Evolutionary conservation across 139 green algal species (phyloP), one percentile per base, ranked within the genome.

Genomic region (Coelastrella sp.): DNA sequence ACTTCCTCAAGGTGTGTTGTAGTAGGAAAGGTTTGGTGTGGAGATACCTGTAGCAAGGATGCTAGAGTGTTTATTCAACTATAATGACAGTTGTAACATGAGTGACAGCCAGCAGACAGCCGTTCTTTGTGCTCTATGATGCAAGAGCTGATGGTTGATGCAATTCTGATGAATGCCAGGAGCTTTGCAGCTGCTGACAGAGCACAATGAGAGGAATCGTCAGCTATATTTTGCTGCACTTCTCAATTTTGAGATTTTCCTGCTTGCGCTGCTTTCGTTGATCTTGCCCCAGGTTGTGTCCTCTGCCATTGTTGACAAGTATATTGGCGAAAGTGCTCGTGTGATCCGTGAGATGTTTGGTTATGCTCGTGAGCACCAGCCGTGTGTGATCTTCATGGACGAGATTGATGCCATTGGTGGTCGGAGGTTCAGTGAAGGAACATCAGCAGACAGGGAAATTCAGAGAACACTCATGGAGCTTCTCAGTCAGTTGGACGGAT

Each of bases 331-430:
- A 92, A 95, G 85, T 1, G 98, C 98, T 3, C 93, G 97, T 15
- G 93, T 99, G 40, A 98, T 99, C 63, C 90, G 97, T 2, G 98
- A 99, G 90, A 99, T 99, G 98, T 99, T 99, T 89, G 96, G 93
- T 51, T 96, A 99, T 78, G 97, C 97, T 1, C 86, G 91, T 19
- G 97, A 98, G 79, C 96, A 99, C 90, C 94, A 99, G 93, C 98
- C 98, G 23, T 99, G 96, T 88, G 98, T 99, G 89, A 99, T 99
- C 82, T 99, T 99, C 93, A 99, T 99, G 98, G 98, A 99, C 68
- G 96, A 99, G 89, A 97, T 99, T 66, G 98, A 99, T 87, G 98
- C 98, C 81, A 99, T 99, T 86, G 98, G 98, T 13, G 98, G 97
- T 9, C 89, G 95, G 60, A 90, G 98, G 38, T 99, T 99, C 91